Conservation (phyloP, 805 yeast species). For the Candida patagonica region DNA sequence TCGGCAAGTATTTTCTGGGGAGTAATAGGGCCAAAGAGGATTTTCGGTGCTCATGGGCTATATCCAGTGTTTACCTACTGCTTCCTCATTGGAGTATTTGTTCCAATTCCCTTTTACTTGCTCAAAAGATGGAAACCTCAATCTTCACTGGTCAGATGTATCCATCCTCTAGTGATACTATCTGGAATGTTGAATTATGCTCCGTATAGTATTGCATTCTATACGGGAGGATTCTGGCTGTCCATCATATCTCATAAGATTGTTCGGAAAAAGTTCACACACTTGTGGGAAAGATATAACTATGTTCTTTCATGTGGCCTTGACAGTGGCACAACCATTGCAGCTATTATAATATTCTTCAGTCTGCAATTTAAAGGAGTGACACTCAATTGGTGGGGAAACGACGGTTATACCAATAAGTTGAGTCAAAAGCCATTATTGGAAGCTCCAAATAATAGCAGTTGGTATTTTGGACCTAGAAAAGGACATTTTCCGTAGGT, state of each 20-base stretch:
- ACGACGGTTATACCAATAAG: not conserved
- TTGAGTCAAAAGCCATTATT: not conserved
- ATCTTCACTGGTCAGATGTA: not conserved
- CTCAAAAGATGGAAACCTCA: conserved; percentile 1
- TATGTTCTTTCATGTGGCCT: conserved; percentile 4
- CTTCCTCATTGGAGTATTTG: conserved; percentile 20
- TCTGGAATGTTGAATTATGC: conserved; percentile 32
- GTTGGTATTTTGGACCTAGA: conserved; percentile 3
- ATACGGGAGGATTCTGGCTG: conserved; percentile 13
- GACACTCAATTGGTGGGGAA: conserved; percentile 4
- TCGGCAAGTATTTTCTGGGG: conserved; percentile 50
- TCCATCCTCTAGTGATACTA: conserved; percentile 10
- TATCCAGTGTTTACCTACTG: conserved; percentile 41
- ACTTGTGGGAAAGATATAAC: conserved; percentile 7
- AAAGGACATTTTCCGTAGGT: not conserved
- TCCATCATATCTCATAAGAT: conserved; percentile 34
- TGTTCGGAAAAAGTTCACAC: conserved; percentile 35
- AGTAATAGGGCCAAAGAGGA: conserved; percentile 47
- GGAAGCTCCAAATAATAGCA: not conserved
- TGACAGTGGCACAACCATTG: conserved; percentile 5
- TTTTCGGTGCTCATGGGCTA: conserved; percentile 32
- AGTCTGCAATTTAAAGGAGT: not conserved
- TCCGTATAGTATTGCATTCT: conserved; percentile 20
- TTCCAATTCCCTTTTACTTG: conserved; percentile 14
- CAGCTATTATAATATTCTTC: conserved; percentile 3